Conservation (phyloP, 2,329 filamentous ascomycete genomes). For the Aspergillus uvarum region DNA sequence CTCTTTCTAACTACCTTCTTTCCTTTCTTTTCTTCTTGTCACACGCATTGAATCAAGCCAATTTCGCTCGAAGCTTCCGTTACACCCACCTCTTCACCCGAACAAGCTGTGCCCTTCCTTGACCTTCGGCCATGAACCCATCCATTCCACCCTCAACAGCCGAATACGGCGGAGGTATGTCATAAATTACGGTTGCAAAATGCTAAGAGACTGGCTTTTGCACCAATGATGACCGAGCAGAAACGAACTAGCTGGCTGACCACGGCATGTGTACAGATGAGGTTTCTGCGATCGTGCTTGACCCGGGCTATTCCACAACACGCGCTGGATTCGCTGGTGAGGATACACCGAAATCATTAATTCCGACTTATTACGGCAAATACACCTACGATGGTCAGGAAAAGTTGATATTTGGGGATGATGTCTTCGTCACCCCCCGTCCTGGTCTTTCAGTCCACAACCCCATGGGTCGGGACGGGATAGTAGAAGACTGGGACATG, state of each 20-base stretch:
- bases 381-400: conserved; percentile 54
- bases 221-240: background rate
- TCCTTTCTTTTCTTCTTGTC: background rate
- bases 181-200: conserved; percentile 11
- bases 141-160: conserved; percentile 47
- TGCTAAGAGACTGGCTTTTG: background rate
- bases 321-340: conserved; percentile 97
- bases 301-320: conserved; percentile 86
- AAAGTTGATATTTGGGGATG: conserved; percentile 78
- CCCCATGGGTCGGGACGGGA: conserved; percentile 83
- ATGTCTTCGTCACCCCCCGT: conserved; percentile 76
- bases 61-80: background rate
- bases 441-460: conserved; percentile 80
- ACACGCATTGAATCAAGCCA: background rate
- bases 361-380: conserved; percentile 85
- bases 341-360: conserved; percentile 90
- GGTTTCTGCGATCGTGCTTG: conserved; percentile 93
- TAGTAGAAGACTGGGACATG: conserved; percentile 95
- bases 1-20: background rate
- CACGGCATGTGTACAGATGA: conserved; percentile 64
- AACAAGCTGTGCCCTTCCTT: background rate
- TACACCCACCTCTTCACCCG: background rate
- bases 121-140: conserved; percentile 38
- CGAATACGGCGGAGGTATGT: conserved; percentile 52
- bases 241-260: conserved; percentile 6